Base-by-base conservation (phyloP, 805 yeast species). In the Naumovozyma castellii region DNA sequence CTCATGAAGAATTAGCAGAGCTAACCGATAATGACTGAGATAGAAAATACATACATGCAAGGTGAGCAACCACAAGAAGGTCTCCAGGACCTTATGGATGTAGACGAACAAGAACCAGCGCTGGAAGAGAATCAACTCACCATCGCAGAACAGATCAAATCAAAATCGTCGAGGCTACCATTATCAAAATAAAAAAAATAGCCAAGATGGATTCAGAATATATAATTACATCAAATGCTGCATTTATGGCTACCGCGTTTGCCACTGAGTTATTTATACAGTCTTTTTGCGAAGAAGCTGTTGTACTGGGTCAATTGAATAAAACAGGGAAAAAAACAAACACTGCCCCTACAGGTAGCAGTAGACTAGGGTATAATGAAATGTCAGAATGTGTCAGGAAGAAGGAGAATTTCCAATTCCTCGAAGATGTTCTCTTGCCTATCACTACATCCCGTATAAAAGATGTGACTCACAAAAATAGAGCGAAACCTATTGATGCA, bases 51-150 rank as follows among this genome's bases (percentile, higher is more conserved):
- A 6, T 22, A 22, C 10, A 22, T 22, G 6, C 27, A 22, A 22
- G 27, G 6, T 22, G 27, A 22, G 10, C 27, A 22, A 22, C 9
- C n/a, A n/a, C n/a, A n/a, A n/a, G n/a, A n/a, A n/a, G n/a, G n/a
- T n/a, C n/a, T n/a, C n/a, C n/a, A 22, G 6, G 27, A 22, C 10
- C 27, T 10, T 22, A 22, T 22, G 27, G 27, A 22, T 22, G 10
- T 22, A 6, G 27, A 22, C 10, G 10, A 6, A 6, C 9, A 6
- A 22, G 27, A 6, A 10, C 27, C 27, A 22, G 10, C 10, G 59
- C 54, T 42, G 49, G 51, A 46, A 69, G 38, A 29, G 14, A 44
- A 37, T 30, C 46, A 66, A 15, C 70, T 50, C 49, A 61, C 57
- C 8, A 29, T 29, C 5, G 15, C 13, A 12, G 32, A 22, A 12